Base-by-base conservation (phyloP, 495 filamentous ascomycete species). In the Gamarada debralockiae region DNA sequence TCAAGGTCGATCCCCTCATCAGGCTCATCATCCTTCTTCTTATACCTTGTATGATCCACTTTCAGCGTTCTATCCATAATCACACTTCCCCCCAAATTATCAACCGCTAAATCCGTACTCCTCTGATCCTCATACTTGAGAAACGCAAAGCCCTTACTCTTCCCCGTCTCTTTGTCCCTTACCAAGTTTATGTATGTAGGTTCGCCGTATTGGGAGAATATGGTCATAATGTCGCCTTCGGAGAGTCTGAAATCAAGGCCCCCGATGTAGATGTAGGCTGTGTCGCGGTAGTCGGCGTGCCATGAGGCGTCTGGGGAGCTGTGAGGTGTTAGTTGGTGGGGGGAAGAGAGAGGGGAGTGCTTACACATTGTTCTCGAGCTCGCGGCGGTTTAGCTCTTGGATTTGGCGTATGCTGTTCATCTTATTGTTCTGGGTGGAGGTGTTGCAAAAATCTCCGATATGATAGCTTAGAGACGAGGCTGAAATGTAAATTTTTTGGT, bases 101-200 rank as follows among this genome's bases (percentile, higher is more conserved):
- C 93, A 2, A 98, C 93, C 1, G 93, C 93, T 29, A 98, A 73
- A 68, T 96, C 91, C 36, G 88, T 92, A 66, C 90, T 96, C 53
- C 95, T 83, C 77, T 98, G 93, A 68, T 98, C 93, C 65, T 98
- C 93, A 68, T 97, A 98, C 67, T 98, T 98, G 47, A 98, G 77
- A 74, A 91, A 99, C 1, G 85, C 89, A 58, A 97, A 99, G 0
- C 93, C 93, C 50, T 84, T 85, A 56, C 87, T 92, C 67, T 95
- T 95, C 23, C 93, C 95, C 0, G 92, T 92, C 63, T 97, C 93
- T 65, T 95, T 93, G 74, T 98, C 93, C 49, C 93, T 89, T 25
- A 84, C 78, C 1, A 97, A 78, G 57, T 96, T 93, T 51, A 97
- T 75, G 69, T 90, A 90, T 12, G 89, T 86, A 8, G 95, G 95